These are phyloP conservation scores for Populus hybrid DNA, from an alignment of 441 rosid genomes.

Conservation along the genomic window DNA sequence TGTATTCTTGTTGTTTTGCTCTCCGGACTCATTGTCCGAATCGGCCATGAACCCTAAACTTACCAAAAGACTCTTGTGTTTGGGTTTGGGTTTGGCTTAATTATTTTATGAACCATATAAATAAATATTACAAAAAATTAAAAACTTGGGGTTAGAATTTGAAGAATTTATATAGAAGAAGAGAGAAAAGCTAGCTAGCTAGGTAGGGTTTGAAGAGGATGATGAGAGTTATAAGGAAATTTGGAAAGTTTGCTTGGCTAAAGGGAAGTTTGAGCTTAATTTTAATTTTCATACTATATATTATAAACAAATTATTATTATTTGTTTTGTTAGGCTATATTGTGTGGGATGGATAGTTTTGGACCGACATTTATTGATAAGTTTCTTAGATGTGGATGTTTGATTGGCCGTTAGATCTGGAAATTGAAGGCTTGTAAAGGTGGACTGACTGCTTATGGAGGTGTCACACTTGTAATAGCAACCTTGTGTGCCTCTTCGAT, in stretches of 20 bases:
- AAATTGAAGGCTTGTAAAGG: background rate
- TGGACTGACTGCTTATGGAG: background rate
- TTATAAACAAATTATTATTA: background rate
- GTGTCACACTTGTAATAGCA: background rate
- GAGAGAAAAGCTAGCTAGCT: too few relatives aligned
- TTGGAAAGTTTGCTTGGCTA: too few relatives aligned
- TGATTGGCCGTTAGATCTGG: background rate
- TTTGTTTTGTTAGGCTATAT: background rate
- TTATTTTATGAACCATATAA: too few relatives aligned
- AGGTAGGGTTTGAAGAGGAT: too few relatives aligned
- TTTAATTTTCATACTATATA: too few relatives aligned
- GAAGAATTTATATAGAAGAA: background rate
- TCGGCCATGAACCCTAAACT: conserved; percentile 33
- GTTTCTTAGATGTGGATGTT: conserved; percentile 14
- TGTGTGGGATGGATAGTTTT: too few relatives aligned
- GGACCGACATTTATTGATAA: conserved; percentile 29
- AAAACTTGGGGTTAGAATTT: too few relatives aligned
- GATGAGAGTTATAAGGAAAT: too few relatives aligned
- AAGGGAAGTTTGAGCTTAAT: too few relatives aligned
- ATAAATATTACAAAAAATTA: background rate
- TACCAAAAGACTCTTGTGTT: background rate
- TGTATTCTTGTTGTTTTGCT: conserved; percentile 24
- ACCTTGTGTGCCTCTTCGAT: too few relatives aligned
- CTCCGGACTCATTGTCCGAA: conserved; percentile 57
- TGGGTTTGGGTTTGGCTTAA: background rate